Conservation (phyloP, 768 basidiomycete species). For the Lepiota venenata region DNA sequence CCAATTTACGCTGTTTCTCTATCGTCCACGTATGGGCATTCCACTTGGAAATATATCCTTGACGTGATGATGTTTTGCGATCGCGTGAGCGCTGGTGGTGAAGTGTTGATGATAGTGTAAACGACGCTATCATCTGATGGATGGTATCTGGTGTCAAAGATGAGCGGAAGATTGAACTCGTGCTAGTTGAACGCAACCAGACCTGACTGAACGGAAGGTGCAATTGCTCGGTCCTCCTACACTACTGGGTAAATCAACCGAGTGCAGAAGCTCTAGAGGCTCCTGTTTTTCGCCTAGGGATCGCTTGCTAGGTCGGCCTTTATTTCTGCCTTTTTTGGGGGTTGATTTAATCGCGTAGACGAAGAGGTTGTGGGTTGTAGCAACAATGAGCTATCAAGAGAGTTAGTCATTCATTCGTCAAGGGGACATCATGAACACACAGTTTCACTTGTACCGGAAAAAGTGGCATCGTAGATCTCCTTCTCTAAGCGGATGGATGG, state of each 20-base stretch:
- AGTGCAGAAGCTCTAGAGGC: slow-evolving; percentile 41
- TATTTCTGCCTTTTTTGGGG: slow-evolving; percentile 38
- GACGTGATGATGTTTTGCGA: slow-evolving; percentile 51
- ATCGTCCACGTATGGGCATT: slow-evolving; percentile 66
- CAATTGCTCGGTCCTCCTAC: slow-evolving; percentile 42
- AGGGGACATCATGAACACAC: slow-evolving; percentile 34
- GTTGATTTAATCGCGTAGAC: slow-evolving; percentile 47
- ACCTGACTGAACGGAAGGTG: slow-evolving; percentile 68
- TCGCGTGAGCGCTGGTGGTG: slow-evolving; percentile 54
- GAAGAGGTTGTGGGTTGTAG: slow-evolving; percentile 59
- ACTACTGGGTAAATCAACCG: slow-evolving; percentile 51
- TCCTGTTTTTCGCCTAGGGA: slow-evolving; percentile 12
- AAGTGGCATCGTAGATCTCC: slow-evolving; percentile 86
- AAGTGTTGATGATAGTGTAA: slow-evolving; percentile 72
- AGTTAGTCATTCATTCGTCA: neutral
- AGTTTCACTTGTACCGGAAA: slow-evolving; percentile 50
- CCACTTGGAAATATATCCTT: slow-evolving; percentile 72
- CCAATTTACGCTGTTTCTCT: slow-evolving; percentile 65
- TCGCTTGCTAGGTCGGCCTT: slow-evolving; percentile 26
- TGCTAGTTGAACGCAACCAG: slow-evolving; percentile 6
- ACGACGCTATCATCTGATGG: slow-evolving; percentile 47
- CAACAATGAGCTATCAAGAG: slow-evolving; percentile 55
- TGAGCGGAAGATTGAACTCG: neutral
- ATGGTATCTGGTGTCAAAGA: slow-evolving; percentile 43
- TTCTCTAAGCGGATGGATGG: slow-evolving; percentile 55